Conservation (phyloP, 257 asterid species). For the Orobanche coerulescens region DNA sequence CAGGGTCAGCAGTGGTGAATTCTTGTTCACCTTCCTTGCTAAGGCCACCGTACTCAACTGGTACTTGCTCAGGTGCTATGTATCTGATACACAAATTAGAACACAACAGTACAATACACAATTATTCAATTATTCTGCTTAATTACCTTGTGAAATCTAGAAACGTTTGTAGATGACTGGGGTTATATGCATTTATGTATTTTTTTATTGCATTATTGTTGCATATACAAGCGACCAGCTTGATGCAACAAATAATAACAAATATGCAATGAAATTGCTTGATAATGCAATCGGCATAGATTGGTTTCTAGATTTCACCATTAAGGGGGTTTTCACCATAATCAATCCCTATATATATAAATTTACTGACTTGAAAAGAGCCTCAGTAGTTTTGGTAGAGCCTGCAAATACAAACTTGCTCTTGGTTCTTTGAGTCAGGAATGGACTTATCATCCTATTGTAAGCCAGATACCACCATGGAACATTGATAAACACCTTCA, state of each 20-base stretch:
- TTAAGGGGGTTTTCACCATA: too few relatives aligned
- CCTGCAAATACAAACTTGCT: conserved; percentile 99
- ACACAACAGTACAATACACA: neutral
- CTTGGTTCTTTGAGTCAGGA: conserved; percentile 85
- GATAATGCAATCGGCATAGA: too few relatives aligned
- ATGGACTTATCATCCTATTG: conserved; percentile 80
- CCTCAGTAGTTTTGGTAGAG: conserved; percentile 76
- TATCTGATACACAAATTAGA: conserved; percentile 37
- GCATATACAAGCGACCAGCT: too few relatives aligned
- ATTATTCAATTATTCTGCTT: too few relatives aligned
- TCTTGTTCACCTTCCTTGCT: conserved; percentile 71
- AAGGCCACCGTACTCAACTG: conserved; percentile 86
- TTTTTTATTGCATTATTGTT: too few relatives aligned
- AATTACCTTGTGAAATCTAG: too few relatives aligned
- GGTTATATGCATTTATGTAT: too few relatives aligned
- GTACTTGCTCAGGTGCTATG: conserved; percentile 86
- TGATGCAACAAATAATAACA: too few relatives aligned
- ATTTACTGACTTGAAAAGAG: conserved; percentile 66
- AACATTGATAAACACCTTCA: conserved; percentile 85
- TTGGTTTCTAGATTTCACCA: too few relatives aligned
- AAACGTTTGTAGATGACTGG: too few relatives aligned
- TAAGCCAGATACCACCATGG: conserved; percentile 99
- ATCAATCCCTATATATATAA: too few relatives aligned
- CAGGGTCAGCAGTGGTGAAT: conserved; percentile 60
- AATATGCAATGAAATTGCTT: too few relatives aligned